These are phyloP conservation scores for Cystofilobasidium ferigula DNA, from an alignment of 768 basidiomycete species.

Conservation along the genomic window DNA sequence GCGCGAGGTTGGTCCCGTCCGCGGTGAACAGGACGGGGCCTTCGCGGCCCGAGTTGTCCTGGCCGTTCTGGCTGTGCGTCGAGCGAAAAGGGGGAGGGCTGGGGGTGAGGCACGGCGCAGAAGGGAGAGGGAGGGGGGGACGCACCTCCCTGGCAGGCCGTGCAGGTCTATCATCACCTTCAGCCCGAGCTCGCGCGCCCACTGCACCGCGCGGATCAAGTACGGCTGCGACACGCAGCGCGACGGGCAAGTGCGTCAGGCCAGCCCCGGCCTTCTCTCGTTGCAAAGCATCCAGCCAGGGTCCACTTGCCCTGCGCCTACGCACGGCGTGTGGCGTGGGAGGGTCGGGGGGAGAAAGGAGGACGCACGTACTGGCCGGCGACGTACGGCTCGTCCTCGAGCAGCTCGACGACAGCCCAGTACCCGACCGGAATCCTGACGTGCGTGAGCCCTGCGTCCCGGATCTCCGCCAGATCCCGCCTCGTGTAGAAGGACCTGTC, in stretches of 20 bases:
- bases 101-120: background rate
- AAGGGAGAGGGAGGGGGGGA: background rate
- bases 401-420: constrained; percentile 25
- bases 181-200: constrained; percentile 18
- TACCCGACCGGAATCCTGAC: constrained; percentile 29
- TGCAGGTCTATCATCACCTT: constrained; percentile 19
- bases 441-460: constrained; percentile 24
- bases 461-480: constrained; percentile 26
- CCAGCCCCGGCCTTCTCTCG: too few relatives aligned
- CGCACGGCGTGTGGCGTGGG: too few relatives aligned
- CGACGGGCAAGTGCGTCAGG: too few relatives aligned
- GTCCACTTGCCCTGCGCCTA: too few relatives aligned
- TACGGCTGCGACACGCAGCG: constrained; percentile 9
- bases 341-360: background rate
- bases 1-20: constrained; percentile 16
- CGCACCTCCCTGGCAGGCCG: constrained; percentile 8
- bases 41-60: constrained; percentile 13
- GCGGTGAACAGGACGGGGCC: constrained; percentile 15
- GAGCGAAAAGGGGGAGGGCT: background rate
- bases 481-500: constrained; percentile 27
- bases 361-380: constrained; percentile 19
- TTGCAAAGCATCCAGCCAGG: too few relatives aligned
- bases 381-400: constrained; percentile 28
- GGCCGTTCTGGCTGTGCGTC: constrained; percentile 19
- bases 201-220: constrained; percentile 19